Evolutionary conservation across 805 yeast genomes (phyloP).

Genomic region (Dipodascopsis tothii): DNA sequence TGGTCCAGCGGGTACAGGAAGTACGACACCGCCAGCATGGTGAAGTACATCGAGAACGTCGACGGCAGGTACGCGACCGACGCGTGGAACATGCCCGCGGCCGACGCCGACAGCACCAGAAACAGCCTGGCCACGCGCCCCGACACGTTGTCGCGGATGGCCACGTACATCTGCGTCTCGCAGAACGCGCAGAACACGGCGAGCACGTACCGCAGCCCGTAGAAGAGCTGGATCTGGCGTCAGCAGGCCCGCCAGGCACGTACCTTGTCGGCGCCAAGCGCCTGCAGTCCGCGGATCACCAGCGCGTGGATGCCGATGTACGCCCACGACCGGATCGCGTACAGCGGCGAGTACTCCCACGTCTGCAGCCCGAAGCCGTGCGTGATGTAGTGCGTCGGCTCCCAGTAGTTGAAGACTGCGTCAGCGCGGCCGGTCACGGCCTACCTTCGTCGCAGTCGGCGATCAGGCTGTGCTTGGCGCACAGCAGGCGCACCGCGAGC

Average conservation of each 20-base stretch:
- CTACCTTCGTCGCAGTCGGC: constrained; percentile 78
- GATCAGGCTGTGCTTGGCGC: constrained; percentile 55
- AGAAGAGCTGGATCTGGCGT: constrained; percentile 37
- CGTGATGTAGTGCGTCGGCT: constrained; percentile 70
- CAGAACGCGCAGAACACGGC: constrained; percentile 38
- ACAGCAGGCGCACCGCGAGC: constrained; percentile 29
- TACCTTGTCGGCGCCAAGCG: constrained; percentile 22
- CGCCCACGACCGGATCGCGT: constrained; percentile 79
- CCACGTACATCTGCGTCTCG: constrained; percentile 47
- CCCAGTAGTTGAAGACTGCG: constrained; percentile 78
- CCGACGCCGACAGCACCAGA: constrained; percentile 50
- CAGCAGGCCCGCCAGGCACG: background rate
- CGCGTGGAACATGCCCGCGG: constrained; percentile 86
- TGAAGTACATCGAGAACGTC: constrained; percentile 55
- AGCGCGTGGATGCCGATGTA: constrained; percentile 48
- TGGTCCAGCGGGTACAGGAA: constrained; percentile 19
- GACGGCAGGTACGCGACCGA: constrained; percentile 81
- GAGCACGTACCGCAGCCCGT: constrained; percentile 42
- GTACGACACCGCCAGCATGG: constrained; percentile 31
- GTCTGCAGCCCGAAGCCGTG: constrained; percentile 88
- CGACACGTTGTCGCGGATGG: constrained; percentile 36
- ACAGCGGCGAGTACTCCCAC: constrained; percentile 92
- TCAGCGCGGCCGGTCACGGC: background rate
- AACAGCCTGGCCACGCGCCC: constrained; percentile 49
- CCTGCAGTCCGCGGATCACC: constrained; percentile 21